Base-by-base conservation (phyloP, 208 protist species). In the Endotrypanum monterogeii region DNA sequence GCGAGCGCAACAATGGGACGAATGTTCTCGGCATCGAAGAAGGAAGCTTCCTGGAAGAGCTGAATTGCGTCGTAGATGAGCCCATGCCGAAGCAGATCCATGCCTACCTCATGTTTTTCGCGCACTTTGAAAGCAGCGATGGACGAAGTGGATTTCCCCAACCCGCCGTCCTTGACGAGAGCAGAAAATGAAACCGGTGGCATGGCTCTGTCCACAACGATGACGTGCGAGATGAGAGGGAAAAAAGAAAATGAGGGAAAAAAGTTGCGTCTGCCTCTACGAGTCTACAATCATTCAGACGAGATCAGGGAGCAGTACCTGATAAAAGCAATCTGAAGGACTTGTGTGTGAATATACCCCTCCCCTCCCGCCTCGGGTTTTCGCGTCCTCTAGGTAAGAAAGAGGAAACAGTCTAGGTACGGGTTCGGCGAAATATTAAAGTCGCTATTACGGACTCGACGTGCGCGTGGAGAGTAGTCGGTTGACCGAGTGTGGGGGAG, bases 21-120 rank as follows among this genome's bases (percentile, higher is more conserved):
- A 54, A 89, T 83, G 65, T 93, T 87, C 18, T 94, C 74, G 14
- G 83, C 82, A 28, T 89, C 69, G 67, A 95, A 95, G 70, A 97
- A 97, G 48, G 78, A 84, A 12, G 87, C 81, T 69, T 95, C 87
- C 3, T 82, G 78, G 61, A 97, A 91, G 23, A 76, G 55, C 46
- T 94, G 83, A 50, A 94, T 90, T 9, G 90, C 90, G 39, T 85
- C 73, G 25, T 77, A 54, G 8, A 94, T 76, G n/a, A 81, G 44
- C 1, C 91, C 91, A 0, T 48, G 37, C 60, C 82, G 89, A 35
- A 95, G 71, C 20, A 70, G 70, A 12, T 56, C 32, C 41, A 96
- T 56, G 25, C 87, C 92, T 9, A 65, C 70, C 52, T 89, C 76
- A 70, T 95, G 92, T 57, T 79, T 84, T 55, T 84, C 55, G 52